phyloP scores from a whole-genome alignment of 108 stramenopile genomes.

The Stephanodiscus minutulus region DNA sequence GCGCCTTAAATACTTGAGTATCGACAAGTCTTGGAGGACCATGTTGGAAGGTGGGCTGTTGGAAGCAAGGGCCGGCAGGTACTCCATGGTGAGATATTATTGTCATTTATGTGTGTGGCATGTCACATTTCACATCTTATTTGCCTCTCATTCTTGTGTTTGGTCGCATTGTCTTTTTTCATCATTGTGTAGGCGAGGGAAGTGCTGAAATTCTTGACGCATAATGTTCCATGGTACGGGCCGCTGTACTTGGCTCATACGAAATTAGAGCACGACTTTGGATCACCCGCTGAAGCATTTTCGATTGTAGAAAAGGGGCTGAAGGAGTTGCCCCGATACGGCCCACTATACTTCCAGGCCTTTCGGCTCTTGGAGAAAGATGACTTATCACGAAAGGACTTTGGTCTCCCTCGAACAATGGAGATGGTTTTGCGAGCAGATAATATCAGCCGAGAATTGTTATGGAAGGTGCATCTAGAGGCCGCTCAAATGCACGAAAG shows the following conservation, averaged over 20 bases:
- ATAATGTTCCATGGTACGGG: conserved; percentile 96
- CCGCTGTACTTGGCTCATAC: conserved; percentile 96
- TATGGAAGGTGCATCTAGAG: conserved; percentile 97
- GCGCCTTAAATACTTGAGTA: conserved; percentile 84
- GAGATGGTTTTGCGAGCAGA: conserved; percentile 82
- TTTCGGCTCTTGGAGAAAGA: conserved; percentile 87
- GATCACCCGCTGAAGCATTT: conserved; percentile 75
- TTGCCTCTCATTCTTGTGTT: not conserved
- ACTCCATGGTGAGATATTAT: conserved; percentile 79
- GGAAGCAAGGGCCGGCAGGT: conserved; percentile 93
- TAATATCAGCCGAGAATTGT: conserved; percentile 89
- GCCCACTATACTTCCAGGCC: conserved; percentile 97
- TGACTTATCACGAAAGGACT: conserved; percentile 56
- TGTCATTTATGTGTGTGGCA: conserved; percentile 35
- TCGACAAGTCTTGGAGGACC: conserved; percentile 93
- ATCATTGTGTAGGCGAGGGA: conserved; percentile 27
- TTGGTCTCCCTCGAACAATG: conserved; percentile 69
- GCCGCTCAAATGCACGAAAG: conserved; percentile 94
- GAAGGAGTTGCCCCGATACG: conserved; percentile 91
- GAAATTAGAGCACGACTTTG: conserved; percentile 87
- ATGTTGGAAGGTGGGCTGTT: conserved; percentile 96
- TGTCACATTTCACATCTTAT: conserved; percentile 3
- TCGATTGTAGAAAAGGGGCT: conserved; percentile 92
- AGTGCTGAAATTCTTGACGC: conserved; percentile 88
- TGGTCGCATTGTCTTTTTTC: not conserved